Evolutionary conservation across 176 grass and related monocot genomes (phyloP).

Genomic region (Triticum turgidum): DNA sequence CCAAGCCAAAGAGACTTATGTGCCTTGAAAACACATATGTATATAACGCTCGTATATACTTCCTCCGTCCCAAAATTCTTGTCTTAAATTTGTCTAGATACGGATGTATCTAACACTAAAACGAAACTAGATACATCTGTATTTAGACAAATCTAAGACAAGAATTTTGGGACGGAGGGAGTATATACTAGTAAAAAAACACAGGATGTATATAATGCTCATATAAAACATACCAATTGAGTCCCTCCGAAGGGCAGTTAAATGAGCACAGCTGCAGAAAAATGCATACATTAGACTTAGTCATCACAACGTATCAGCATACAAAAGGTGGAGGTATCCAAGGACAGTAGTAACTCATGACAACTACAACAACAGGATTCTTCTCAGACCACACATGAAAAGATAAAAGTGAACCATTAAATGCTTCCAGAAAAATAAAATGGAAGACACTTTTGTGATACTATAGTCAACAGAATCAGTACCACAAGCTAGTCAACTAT

Average conservation of each 20-base stretch:
- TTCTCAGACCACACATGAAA: not conserved
- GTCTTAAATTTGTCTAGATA: too few relatives aligned
- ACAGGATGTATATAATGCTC: not conserved
- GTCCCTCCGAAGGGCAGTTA: slow-evolving; percentile 74
- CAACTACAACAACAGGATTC: not conserved
- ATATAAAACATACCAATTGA: slow-evolving; percentile 59
- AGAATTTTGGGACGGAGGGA: too few relatives aligned
- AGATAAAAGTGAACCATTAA: not conserved
- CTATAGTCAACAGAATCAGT: not conserved
- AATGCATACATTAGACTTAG: slow-evolving; percentile 18
- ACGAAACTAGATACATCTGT: too few relatives aligned
- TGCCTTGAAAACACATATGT: not conserved
- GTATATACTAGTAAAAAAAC: not conserved
- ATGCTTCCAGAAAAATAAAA: not conserved
- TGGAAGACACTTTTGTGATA: not conserved
- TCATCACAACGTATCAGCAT: not conserved
- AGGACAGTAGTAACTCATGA: slow-evolving; percentile 14
- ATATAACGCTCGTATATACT: not conserved
- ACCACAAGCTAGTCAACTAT: not conserved
- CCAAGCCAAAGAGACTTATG: not conserved
- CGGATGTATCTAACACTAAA: too few relatives aligned
- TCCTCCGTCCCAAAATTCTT: too few relatives aligned
- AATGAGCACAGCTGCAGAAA: slow-evolving; percentile 86
- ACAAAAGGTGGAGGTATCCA: not conserved
- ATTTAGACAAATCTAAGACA: too few relatives aligned